These are phyloP conservation scores for Aspergillus persii DNA, from an alignment of 2,329 filamentous ascomycete species.

Conservation along the genomic window DNA sequence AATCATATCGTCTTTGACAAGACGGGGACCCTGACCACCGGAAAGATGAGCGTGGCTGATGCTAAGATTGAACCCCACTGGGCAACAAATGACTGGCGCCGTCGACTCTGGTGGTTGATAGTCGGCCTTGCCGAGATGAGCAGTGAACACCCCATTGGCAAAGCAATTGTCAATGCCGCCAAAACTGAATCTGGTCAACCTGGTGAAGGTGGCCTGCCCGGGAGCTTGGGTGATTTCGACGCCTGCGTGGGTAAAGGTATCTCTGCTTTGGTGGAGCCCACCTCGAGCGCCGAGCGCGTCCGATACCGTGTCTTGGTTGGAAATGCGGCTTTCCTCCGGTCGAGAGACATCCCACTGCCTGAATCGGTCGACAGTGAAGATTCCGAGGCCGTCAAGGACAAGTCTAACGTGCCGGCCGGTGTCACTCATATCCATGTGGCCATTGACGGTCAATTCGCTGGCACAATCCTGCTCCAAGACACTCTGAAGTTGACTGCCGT, in stretches of 20 bases:
- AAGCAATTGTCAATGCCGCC: constrained; percentile 74
- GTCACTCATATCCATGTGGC: constrained; percentile 90
- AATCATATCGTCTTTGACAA: constrained; percentile 92
- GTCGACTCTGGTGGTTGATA: constrained; percentile 88
- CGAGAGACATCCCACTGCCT: constrained; percentile 61
- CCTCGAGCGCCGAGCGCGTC: constrained; percentile 62
- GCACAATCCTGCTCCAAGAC: constrained; percentile 80
- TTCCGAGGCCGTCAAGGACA: constrained; percentile 26
- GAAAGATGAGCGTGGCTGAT: constrained; percentile 89
- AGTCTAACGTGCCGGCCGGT: constrained; percentile 54
- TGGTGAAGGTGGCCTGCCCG: constrained; percentile 72
- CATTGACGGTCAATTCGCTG: constrained; percentile 77
- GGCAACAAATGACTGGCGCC: constrained; percentile 65
- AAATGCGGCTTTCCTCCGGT: constrained; percentile 73
- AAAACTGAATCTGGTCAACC: constrained; percentile 72
- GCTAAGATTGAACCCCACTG: constrained; percentile 66
- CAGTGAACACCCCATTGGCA: constrained; percentile 94
- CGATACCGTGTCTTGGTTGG: constrained; percentile 81
- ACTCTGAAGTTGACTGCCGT: constrained; percentile 85
- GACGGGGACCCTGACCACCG: constrained; percentile 90
- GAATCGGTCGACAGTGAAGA: constrained; percentile 37
- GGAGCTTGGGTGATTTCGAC: constrained; percentile 80
- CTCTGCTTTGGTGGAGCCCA: constrained; percentile 75
- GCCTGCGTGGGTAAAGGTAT: constrained; percentile 83
- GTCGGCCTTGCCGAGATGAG: constrained; percentile 93